Base-by-base conservation (phyloP, 106 monocot genomes). In the Dioscorea alata region DNA sequence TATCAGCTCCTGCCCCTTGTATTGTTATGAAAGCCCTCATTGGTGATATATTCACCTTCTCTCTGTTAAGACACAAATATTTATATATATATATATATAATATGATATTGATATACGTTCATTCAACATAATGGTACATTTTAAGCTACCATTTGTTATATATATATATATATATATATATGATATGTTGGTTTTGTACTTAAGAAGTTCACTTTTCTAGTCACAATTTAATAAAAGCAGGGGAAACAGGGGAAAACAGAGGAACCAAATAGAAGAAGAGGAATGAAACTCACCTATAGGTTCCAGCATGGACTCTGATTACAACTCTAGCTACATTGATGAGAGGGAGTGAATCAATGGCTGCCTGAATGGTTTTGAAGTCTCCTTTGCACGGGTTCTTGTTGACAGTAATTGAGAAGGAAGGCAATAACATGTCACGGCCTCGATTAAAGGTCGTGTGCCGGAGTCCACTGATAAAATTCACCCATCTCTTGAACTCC, bases 401-500 rank as follows among this genome's bases (percentile, higher is more conserved):
- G 66, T 97, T 92, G 8, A 96, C 89, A 2, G 65, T 72, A 20
- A 89, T 72, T 3, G 84, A 50, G 78, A 78, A 86, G 15, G 89
- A 96, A 60, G 96, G 86, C 68, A 80, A 74, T 18, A 84, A 58
- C 63, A 79, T 86, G 78, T 84, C 86, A 66, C 84, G 71, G 23
- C 80, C 83, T 32, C 66, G 18, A 18, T 61, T 61, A 61, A 82
- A 89, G 21, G 69, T 32, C 33, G 82, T 69, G 72, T 96, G 96
- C 63, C 68, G 69, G 60, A 92, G 91, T 20, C 82, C 84, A 23
- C 82, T 86, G 18, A 96, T 76, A 65, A 71, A 91, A 48, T 75
- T 60, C 8, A 96, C 91, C 95, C 95, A 96, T 31, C 73, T 75
- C 84, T 84, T 78, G 82, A 86, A 96, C 64, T 84, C 79, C 78